Evolutionary conservation across 2,329 filamentous ascomycete species (phyloP).

Genomic region (Lachnum nothofagi): DNA sequence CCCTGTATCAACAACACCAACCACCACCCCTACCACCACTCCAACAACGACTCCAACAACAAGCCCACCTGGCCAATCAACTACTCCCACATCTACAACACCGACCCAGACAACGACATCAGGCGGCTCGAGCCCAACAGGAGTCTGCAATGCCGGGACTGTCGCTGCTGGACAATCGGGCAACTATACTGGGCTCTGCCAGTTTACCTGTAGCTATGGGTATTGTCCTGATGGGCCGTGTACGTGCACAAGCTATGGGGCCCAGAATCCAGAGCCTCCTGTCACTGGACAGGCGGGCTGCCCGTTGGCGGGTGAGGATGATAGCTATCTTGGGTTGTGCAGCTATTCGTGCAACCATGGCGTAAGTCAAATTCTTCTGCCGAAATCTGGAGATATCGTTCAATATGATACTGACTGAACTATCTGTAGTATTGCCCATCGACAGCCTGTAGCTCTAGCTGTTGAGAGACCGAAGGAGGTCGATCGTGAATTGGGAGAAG

Average conservation of each 20-base stretch:
- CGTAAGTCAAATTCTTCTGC: too few relatives aligned
- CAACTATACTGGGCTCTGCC: conserved; percentile 36
- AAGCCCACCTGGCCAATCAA: conserved; percentile 5
- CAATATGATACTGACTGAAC: too few relatives aligned
- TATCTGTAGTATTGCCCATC: neutral
- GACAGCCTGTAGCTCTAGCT: neutral
- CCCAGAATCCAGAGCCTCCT: conserved; percentile 18
- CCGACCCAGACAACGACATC: conserved; percentile 10
- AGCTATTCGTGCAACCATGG: conserved; percentile 43
- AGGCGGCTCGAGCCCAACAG: neutral
- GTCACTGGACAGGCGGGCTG: conserved; percentile 31
- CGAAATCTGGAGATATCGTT: too few relatives aligned
- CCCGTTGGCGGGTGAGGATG: conserved; percentile 32
- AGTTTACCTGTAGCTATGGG: conserved; percentile 27
- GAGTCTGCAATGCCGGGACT: conserved; percentile 21
- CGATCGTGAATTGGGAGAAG: too few relatives aligned
- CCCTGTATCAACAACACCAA: conserved; percentile 4
- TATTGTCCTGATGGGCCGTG: conserved; percentile 26
- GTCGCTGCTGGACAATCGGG: conserved; percentile 21
- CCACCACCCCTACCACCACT: conserved; percentile 11
- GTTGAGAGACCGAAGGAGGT: neutral
- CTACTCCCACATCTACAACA: conserved; percentile 8
- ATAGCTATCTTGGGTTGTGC: conserved; percentile 42
- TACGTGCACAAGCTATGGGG: conserved; percentile 21
- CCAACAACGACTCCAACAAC: conserved; percentile 15